phyloP scores from a whole-genome alignment of 192 early-diverging fungal genomes.

The Phycomyces blakesleeanus region DNA sequence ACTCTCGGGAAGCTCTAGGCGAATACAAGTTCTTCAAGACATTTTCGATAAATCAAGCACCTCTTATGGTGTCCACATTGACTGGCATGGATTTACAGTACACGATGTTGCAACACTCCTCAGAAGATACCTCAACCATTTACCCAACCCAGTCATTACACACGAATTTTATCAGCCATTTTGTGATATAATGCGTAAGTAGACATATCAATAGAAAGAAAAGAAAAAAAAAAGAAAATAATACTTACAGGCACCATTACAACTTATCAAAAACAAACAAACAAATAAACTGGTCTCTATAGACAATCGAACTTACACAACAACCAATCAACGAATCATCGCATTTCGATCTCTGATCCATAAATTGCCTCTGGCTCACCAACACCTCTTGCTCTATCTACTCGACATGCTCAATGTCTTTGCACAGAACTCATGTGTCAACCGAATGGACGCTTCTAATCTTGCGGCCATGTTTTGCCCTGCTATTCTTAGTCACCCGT shows the following conservation, averaged over 20 bases:
- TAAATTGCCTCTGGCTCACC: constrained; percentile 51
- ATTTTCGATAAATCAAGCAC: constrained; percentile 58
- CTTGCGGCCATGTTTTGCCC: constrained; percentile 73
- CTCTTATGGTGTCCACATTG: constrained; percentile 54
- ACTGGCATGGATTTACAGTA: constrained; percentile 64
- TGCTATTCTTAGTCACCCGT: constrained; percentile 25
- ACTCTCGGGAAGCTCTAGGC: constrained; percentile 71
- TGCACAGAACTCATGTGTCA: constrained; percentile 44
- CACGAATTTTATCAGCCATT: constrained; percentile 58
- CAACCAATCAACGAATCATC: constrained; percentile 28
- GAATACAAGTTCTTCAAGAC: constrained; percentile 61
- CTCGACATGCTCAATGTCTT: constrained; percentile 59
- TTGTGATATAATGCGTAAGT: constrained; percentile 48
- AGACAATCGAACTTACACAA: constrained; percentile 12
- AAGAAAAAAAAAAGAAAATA: too few relatives aligned
- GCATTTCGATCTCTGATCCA: constrained; percentile 54
- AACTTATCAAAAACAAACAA: too few relatives aligned
- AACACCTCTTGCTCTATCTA: constrained; percentile 61
- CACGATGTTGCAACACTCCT: constrained; percentile 75
- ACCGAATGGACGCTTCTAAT: constrained; percentile 66
- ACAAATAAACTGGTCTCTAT: too few relatives aligned
- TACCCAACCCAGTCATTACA: constrained; percentile 74
- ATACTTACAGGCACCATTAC: too few relatives aligned
- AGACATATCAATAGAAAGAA: too few relatives aligned
- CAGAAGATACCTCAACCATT: constrained; percentile 62